Base-by-base conservation (phyloP, 1,139 yeast genomes). In the Geotrichum klebahnii region DNA sequence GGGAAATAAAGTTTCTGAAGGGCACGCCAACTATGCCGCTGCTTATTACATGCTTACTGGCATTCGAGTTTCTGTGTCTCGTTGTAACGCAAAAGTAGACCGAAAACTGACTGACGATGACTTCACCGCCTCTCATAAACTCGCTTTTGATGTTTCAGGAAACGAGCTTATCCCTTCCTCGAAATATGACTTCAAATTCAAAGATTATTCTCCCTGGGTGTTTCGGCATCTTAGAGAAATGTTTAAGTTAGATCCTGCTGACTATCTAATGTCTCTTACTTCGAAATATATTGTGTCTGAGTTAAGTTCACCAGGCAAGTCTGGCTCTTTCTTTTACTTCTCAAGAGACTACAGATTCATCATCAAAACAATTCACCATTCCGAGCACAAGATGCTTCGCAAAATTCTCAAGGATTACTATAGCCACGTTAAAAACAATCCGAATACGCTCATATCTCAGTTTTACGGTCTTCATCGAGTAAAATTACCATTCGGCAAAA, bases 21-120 rank as follows among this genome's bases (percentile, higher is more conserved):
- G 96, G 41, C 97, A 92, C 63, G 89, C 81, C 48, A 92, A 90
- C 67, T 94, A 84, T 62, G 88, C 89, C 33, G 82, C 92, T 74
- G 98, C 97, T 0, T 94, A 92, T 67, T 89, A 92, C 67, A 92
- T 94, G 97, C 75, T 94, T 52, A 90, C 98, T 0, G 98, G 99
- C 10, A 92, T 94, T 46, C 76, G 98, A 53, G 96, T 90, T 1
- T 94, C 97, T 0, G 97, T 89, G 0, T 86, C 96, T 9, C 73
- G 96, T 52, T 85, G 95, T 61, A 71, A 71, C 39, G 87, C 96
- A 0, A 95, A 95, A 41, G 77, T 84, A 6, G 86, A 88, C 78
- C 79, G 83, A 52, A 82, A 84, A 34, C 70, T 92, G 44, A 76
- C 75, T 1, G 84, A 81, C 46, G 75, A 72, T 12, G 96, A 90